Conservation (phyloP, 2,329 filamentous ascomycete species). For the Calonectria honghensis region DNA sequence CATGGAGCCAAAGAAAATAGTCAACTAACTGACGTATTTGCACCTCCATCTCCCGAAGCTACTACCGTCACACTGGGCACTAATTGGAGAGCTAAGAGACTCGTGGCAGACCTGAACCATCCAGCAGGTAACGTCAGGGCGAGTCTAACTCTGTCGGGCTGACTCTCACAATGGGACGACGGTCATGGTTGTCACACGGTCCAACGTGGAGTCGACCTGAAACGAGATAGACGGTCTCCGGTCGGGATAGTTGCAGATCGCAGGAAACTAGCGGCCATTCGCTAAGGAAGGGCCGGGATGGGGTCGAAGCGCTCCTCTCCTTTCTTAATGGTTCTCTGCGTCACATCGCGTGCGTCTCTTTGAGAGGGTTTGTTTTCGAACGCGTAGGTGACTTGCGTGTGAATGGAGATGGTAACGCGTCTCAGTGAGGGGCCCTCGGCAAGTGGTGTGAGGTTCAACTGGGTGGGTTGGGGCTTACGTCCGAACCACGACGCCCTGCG, state of each 20-base stretch:
- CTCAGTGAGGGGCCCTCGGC: conserved; percentile 24
- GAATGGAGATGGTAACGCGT: conserved; percentile 37
- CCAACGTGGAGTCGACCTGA: conserved; percentile 52
- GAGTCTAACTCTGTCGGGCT: conserved; percentile 25
- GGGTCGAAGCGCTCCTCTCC: conserved; percentile 25
- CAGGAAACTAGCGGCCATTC: conserved; percentile 38
- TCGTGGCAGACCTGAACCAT: conserved; percentile 26
- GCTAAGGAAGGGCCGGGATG: conserved; percentile 35
- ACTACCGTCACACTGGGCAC: conserved; percentile 15
- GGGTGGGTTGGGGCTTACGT: conserved; percentile 36
- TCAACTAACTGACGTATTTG: conserved; percentile 20
- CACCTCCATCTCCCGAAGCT: conserved; percentile 28
- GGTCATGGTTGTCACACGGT: conserved; percentile 45
- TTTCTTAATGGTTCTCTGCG: conserved; percentile 3
- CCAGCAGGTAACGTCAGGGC: conserved; percentile 22
- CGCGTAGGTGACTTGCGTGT: conserved; percentile 41
- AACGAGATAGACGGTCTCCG: conserved; percentile 49
- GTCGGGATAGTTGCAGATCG: conserved; percentile 43
- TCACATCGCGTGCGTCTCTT: conserved; percentile 10
- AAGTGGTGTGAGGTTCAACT: conserved; percentile 27
- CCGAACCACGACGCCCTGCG: conserved; percentile 29
- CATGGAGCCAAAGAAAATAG: conserved; percentile 33
- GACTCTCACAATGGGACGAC: conserved; percentile 32
- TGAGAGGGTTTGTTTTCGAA: conserved; percentile 15
- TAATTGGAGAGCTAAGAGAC: conserved; percentile 6